Conservation (phyloP, 2,329 filamentous ascomycete genomes). For the Cladosporium sp. region DNA sequence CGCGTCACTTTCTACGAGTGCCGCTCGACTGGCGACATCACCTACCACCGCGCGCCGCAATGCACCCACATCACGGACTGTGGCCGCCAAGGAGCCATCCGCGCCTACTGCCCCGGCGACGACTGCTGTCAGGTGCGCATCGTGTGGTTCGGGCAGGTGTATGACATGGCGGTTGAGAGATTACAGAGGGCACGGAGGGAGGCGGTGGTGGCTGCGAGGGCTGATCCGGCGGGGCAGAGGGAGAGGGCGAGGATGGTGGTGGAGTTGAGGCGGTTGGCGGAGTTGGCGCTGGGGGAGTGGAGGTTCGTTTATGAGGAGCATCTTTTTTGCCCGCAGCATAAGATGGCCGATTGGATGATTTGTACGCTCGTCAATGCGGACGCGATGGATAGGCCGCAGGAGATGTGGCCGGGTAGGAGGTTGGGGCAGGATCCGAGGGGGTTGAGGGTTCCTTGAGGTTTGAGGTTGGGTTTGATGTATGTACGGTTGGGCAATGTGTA, state of each 20-base stretch:
- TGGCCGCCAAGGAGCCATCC: neutral
- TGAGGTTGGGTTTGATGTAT: too few relatives aligned
- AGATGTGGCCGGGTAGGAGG: constrained; percentile 1
- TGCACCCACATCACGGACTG: neutral
- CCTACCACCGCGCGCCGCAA: neutral
- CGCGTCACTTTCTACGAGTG: neutral
- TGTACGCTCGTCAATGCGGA: neutral
- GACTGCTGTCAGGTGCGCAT: neutral
- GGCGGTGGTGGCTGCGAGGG: neutral
- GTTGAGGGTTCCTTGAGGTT: neutral
- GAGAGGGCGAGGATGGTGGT: neutral
- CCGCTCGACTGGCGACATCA: neutral
- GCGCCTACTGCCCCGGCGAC: neutral
- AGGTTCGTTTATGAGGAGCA: neutral
- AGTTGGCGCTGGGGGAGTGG: neutral
- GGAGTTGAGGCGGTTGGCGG: neutral
- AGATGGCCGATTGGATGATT: neutral
- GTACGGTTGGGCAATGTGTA: too few relatives aligned
- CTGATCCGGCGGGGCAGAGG: neutral
- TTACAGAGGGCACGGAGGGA: neutral
- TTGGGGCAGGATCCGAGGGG: neutral
- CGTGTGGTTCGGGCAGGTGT: neutral
- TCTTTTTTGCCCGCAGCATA: neutral
- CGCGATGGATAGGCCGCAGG: neutral
- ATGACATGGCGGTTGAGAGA: neutral